Evolutionary conservation across 768 basidiomycete genomes (phyloP), one percentile per base, ranked within the genome.

Genomic region (Cystobasidiopsis lactophilus): DNA sequence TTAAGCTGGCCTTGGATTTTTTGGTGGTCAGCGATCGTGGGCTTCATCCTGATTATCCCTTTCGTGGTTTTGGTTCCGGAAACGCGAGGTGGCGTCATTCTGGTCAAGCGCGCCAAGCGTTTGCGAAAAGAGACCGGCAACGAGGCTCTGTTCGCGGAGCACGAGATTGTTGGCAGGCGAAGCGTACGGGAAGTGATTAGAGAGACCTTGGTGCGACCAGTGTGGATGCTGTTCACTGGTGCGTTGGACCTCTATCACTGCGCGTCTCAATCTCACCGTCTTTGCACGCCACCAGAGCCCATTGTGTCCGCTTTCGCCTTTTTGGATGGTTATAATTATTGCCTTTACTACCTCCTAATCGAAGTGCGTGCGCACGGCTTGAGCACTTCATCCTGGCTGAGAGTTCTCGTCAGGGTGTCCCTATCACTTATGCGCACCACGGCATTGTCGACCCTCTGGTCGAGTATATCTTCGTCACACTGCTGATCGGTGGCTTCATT

Each of bases 321-420:
- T 3, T 56, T 37, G 21, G 55, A 56, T 31, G 55, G 55, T 23
- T 35, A 52, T 2, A 56, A 56, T 30, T 56, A 56, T n/a, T n/a
- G n/a, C n/a, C n/a, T n/a, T n/a, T n/a, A n/a, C n/a, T n/a, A n/a
- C n/a, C n/a, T n/a, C n/a, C n/a, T n/a, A n/a, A n/a, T n/a, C n/a
- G n/a, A n/a, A n/a, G n/a, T 14, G 45, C 52, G 37, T 38, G 37
- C 11, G 37, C 37, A 38, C 11, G 19, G 11, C 37, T 19, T 38
- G 37, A 11, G 11, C 11, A 11, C 11, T 38, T 11, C 19, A 38
- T 38, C 11, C 37, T 38, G 37, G 11, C 11, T 38, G 11, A 11
- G 37, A 38, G 11, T 38, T 38, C 19, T 11, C 26, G 53, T 5
- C 52, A 57, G 47, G 52, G 44, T 16, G 52, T 53, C 2, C 55